phyloP scores from a whole-genome alignment of 345 rosid species.

The Populus alba region DNA sequence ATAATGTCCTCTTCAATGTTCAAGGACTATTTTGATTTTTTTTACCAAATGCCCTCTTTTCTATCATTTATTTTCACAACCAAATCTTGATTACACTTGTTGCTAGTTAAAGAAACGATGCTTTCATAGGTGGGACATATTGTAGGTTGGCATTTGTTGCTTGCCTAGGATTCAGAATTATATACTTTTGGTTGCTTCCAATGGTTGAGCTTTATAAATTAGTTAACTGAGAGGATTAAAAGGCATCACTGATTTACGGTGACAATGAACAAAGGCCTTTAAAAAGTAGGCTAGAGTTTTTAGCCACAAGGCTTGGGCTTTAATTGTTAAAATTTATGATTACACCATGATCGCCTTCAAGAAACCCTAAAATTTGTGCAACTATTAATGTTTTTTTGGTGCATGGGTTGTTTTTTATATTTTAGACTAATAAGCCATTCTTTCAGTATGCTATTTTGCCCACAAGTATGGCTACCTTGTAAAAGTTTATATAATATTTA shows the following conservation, averaged over 20 bases:
- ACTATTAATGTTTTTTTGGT: background rate
- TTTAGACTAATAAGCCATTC: background rate
- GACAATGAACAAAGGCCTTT: background rate
- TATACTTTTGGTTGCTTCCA: background rate
- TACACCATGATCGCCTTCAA: background rate
- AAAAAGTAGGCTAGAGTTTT: background rate
- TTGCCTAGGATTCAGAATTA: background rate
- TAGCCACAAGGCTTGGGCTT: background rate
- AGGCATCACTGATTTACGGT: background rate
- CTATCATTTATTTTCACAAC: background rate
- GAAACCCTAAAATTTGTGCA: background rate
- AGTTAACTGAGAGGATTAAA: background rate
- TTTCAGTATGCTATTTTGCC: background rate
- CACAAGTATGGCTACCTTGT: background rate
- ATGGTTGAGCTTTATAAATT: background rate
- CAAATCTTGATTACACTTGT: background rate
- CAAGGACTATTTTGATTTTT: background rate
- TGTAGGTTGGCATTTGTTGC: background rate
- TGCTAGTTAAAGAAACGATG: background rate
- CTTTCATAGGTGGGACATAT: background rate
- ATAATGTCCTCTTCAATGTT: conserved; percentile 9
- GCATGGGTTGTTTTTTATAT: background rate
- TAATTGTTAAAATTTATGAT: background rate
- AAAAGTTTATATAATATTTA: background rate
- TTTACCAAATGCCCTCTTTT: background rate